These are phyloP conservation scores for Asclepias syriaca DNA, from an alignment of 257 asterid genomes.

Conservation along the genomic window DNA sequence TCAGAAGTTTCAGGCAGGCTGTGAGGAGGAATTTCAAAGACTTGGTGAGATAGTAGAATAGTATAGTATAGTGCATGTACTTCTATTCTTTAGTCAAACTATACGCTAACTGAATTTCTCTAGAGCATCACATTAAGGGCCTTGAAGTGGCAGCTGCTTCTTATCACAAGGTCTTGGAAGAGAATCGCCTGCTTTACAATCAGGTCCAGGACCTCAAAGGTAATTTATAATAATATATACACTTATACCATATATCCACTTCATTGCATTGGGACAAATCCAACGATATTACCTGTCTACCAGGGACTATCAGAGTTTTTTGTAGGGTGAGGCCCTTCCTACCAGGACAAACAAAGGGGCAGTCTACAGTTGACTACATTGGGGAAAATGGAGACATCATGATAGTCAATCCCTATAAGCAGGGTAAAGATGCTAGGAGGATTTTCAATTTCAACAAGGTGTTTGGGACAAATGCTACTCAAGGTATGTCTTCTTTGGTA, in stretches of 20 bases:
- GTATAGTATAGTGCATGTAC: background rate
- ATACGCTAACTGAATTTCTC: background rate
- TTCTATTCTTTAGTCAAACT: slow-evolving; percentile 4
- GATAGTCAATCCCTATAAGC: slow-evolving; percentile 76
- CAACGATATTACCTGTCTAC: slow-evolving; percentile 2
- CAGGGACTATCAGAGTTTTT: slow-evolving; percentile 85
- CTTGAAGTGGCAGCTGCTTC: slow-evolving; percentile 67
- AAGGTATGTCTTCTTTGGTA: slow-evolving; percentile 44
- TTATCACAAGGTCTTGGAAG: slow-evolving; percentile 77
- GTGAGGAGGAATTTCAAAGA: slow-evolving; percentile 55
- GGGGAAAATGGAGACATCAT: slow-evolving; percentile 92
- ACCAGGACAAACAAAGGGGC: slow-evolving; percentile 47
- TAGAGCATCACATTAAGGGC: slow-evolving; percentile 66
- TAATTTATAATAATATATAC: slow-evolving; percentile 17
- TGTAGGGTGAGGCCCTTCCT: slow-evolving; percentile 86
- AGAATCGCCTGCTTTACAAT: slow-evolving; percentile 79
- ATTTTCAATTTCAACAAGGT: slow-evolving; percentile 79
- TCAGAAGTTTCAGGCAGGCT: slow-evolving; percentile 45
- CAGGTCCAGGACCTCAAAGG: slow-evolving; percentile 97
- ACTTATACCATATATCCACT: background rate
- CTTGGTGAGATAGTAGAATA: slow-evolving; percentile 48
- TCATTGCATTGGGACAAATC: slow-evolving; percentile 5
- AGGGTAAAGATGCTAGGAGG: slow-evolving; percentile 76
- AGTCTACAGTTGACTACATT: slow-evolving; percentile 73
- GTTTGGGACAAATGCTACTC: slow-evolving; percentile 63